Percentiles rank a stretch among this genome's conserved stretches.
Evolutionary conservation across 2,329 filamentous ascomycete genomes (phyloP).

Genomic region (Nemania sp.): DNA sequence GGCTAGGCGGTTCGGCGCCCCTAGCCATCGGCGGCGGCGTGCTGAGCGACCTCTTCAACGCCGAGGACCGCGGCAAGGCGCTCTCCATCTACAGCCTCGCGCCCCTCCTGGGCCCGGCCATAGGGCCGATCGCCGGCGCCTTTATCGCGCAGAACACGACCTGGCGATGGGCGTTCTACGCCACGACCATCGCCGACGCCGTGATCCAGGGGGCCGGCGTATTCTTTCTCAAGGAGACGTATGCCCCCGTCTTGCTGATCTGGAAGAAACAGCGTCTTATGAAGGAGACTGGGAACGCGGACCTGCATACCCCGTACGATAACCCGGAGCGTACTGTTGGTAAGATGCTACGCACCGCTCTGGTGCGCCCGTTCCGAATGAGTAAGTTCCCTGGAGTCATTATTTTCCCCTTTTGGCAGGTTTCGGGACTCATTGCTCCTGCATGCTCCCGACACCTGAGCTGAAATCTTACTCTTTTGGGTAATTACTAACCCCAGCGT

Average conservation of each 20-base stretch:
- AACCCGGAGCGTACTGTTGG: slow-evolving; percentile 50
- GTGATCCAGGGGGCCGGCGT: slow-evolving; percentile 69
- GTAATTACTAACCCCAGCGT: no score
- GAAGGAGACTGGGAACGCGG: slow-evolving; percentile 66
- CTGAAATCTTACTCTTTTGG: no score
- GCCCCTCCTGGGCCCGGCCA: slow-evolving; percentile 73
- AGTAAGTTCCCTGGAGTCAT: no score
- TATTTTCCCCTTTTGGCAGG: no score
- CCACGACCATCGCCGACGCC: slow-evolving; percentile 71
- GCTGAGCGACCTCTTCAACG: slow-evolving; percentile 60
- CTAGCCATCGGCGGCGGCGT: slow-evolving; percentile 55
- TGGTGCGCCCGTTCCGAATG: slow-evolving; percentile 64
- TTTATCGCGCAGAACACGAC: slow-evolving; percentile 73
- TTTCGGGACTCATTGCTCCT: no score
- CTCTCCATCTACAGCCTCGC: slow-evolving; percentile 73
- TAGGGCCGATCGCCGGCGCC: slow-evolving; percentile 74
- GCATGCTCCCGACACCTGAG: no score
- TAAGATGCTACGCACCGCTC: slow-evolving; percentile 54
- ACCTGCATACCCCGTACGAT: slow-evolving; percentile 65
- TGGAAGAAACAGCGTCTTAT: slow-evolving; percentile 69
- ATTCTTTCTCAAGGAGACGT: slow-evolving; percentile 74
- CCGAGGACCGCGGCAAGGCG: slow-evolving; percentile 72
- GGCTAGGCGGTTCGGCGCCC: slow-evolving; percentile 69
- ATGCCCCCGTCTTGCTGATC: slow-evolving; percentile 71
- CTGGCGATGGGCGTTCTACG: slow-evolving; percentile 81